Percentiles rank a stretch among this genome's conserved stretches.
These are phyloP conservation scores for Daldinia sp. DNA, from an alignment of 2,329 filamentous ascomycete genomes.

Conservation along the genomic window DNA sequence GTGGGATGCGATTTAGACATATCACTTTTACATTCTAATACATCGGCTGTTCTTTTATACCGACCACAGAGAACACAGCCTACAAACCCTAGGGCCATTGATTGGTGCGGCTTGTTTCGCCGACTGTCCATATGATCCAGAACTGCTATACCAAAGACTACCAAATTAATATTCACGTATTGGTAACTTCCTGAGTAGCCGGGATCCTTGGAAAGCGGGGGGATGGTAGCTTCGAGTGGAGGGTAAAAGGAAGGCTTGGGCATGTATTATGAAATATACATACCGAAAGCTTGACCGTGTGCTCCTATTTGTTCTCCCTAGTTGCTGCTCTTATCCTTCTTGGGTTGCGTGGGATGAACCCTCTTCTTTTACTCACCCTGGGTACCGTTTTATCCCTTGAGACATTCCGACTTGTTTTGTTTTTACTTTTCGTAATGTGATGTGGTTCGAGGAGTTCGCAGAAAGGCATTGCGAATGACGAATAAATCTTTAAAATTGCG, in stretches of 20 bases:
- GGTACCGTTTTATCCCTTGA: constrained; percentile 12
- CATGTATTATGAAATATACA: constrained; percentile 31
- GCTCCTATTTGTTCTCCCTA: constrained; percentile 28
- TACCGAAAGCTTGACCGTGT: constrained; percentile 17
- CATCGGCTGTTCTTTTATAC: constrained; percentile 36
- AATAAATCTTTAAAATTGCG: constrained; percentile 39
- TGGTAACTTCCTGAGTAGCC: neutral
- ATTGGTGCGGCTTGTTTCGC: constrained; percentile 39
- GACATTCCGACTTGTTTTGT: constrained; percentile 12
- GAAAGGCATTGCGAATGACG: constrained; percentile 41
- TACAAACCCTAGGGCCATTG: constrained; percentile 1
- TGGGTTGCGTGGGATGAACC: constrained; percentile 26
- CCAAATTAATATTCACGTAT: neutral
- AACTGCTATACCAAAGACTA: constrained; percentile 9
- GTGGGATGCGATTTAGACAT: constrained; percentile 15
- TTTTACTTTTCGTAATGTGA: constrained; percentile 26
- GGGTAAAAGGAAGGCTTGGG: constrained; percentile 25
- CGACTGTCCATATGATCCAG: constrained; percentile 32
- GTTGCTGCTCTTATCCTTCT: constrained; percentile 35
- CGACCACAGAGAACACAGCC: constrained; percentile 16
- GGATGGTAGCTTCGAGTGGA: constrained; percentile 24
- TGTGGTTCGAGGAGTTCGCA: constrained; percentile 27
- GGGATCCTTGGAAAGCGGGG: constrained; percentile 28
- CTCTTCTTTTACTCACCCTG: constrained; percentile 25
- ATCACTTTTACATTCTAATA: constrained; percentile 4